Conservation (phyloP, 257 asterid genomes). For the Thymus quinquecostatus region DNA sequence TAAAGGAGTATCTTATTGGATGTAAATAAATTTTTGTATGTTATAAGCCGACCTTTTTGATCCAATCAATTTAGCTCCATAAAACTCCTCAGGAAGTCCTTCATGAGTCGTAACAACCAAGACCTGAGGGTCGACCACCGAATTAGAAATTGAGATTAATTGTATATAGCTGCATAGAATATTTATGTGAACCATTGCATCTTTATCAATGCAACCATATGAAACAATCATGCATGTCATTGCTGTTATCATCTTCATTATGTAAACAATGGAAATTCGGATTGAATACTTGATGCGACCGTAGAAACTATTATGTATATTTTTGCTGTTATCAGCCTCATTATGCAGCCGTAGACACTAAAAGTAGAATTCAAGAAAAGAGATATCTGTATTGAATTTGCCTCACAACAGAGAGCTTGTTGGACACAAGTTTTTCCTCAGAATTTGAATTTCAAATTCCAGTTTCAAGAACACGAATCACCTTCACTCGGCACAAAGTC, state of each 20-base stretch:
- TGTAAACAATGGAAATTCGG: neutral
- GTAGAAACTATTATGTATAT: neutral
- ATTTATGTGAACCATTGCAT: neutral
- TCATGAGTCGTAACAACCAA: conserved; percentile 98
- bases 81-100: conserved; percentile 94
- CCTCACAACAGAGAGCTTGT: neutral
- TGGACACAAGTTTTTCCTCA: neutral
- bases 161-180: neutral
- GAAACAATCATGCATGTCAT: neutral
- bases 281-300: neutral
- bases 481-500: neutral
- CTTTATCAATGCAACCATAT: neutral
- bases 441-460: neutral
- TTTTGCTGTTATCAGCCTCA: neutral
- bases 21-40: neutral
- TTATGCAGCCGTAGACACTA: conserved; percentile 1
- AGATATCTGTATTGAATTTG: neutral
- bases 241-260: neutral
- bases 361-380: conserved; percentile 8
- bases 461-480: neutral
- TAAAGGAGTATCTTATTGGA: neutral
- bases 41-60: conserved; percentile 65
- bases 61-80: conserved; percentile 95
- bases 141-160: conserved; percentile 19
- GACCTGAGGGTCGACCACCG: conserved; percentile 59